Conservation (phyloP, 202 grass and related monocot genomes). For the Panicum virgatum region DNA sequence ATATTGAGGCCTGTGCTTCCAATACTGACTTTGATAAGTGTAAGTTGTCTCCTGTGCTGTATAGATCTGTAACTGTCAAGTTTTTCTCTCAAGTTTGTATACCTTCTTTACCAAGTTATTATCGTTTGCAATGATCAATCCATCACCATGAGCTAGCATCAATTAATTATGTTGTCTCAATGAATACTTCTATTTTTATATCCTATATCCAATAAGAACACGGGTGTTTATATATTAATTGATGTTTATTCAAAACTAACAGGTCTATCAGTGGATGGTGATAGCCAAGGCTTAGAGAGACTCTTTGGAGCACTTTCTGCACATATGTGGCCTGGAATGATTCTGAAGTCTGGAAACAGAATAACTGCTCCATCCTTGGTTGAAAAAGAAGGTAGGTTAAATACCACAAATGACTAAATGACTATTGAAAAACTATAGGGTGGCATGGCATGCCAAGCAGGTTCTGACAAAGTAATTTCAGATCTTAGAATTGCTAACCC, state of each 20-base stretch:
- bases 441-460: constrained; percentile 20
- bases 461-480: background rate
- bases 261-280: constrained; percentile 92
- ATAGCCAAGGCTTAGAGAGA: constrained; percentile 93
- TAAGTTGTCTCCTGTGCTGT: constrained; percentile 30
- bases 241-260: background rate
- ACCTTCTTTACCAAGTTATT: background rate
- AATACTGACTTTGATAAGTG: constrained; percentile 89
- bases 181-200: constrained; percentile 26
- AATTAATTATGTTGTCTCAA: background rate
- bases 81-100: background rate
- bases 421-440: constrained; percentile 25
- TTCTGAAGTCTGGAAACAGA: constrained; percentile 87
- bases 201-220: background rate
- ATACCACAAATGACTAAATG: constrained; percentile 5
- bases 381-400: constrained; percentile 74
- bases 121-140: background rate
- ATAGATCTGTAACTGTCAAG: background rate
- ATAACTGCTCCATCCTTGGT: constrained; percentile 61
- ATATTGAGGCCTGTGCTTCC: constrained; percentile 84
- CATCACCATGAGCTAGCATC: constrained; percentile 9
- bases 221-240: constrained; percentile 9
- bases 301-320: constrained; percentile 85
- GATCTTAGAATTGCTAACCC: background rate
- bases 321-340: constrained; percentile 98